Conservation (phyloP, 306 rosid genomes). For the Prunus campanulata region DNA sequence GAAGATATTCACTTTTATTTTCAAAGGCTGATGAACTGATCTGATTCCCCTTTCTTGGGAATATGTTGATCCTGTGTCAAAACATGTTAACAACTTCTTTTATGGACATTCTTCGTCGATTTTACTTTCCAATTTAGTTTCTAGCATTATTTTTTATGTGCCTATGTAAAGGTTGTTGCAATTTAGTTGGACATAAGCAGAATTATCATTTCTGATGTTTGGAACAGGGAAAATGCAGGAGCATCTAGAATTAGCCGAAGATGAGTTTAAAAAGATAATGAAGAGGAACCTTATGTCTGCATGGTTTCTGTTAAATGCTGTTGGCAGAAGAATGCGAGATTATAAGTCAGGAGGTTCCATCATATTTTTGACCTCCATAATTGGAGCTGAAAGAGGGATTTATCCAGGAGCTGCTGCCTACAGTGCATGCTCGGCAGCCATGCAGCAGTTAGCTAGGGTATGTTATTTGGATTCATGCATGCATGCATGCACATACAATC, state of each 20-base stretch:
- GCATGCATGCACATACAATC: background rate
- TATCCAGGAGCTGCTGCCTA: slow-evolving; percentile 75
- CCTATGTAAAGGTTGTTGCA: background rate
- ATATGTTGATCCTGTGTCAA: background rate
- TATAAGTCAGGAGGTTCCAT: slow-evolving; percentile 77
- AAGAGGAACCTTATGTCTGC: slow-evolving; percentile 70
- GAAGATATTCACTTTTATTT: background rate
- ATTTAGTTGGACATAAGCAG: background rate
- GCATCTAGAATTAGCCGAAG: slow-evolving; percentile 50
- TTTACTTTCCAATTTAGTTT: background rate
- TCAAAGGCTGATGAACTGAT: background rate
- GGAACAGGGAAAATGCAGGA: slow-evolving; percentile 66
- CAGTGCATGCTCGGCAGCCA: slow-evolving; percentile 61
- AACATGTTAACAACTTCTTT: background rate
- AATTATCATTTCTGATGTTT: slow-evolving; percentile 13
- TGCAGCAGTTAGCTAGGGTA: slow-evolving; percentile 83
- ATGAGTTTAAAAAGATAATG: slow-evolving; percentile 57
- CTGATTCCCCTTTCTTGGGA: background rate
- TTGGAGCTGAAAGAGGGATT: slow-evolving; percentile 74
- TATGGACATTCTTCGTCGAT: background rate
- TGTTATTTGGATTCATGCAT: background rate
- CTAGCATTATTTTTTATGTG: background rate
- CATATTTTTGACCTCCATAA: slow-evolving; percentile 53
- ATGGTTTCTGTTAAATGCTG: slow-evolving; percentile 74
- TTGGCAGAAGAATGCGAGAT: slow-evolving; percentile 66